Conservation (phyloP, 2,329 filamentous ascomycete genomes). For the Fusarium xylarioides region DNA sequence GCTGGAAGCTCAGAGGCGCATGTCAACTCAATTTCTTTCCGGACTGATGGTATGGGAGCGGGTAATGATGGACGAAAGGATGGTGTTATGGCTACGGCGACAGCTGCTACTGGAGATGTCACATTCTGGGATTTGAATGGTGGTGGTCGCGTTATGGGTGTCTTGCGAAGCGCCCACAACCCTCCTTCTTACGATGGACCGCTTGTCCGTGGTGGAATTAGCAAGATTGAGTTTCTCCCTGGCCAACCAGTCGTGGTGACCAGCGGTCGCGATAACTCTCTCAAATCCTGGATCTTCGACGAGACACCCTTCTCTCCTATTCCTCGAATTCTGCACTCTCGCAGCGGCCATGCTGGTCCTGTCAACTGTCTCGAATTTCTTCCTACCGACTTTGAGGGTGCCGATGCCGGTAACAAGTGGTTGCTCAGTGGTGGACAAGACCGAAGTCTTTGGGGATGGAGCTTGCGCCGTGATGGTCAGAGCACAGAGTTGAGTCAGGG, state of each 20-base stretch:
- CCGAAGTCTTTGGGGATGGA: constrained; percentile 95
- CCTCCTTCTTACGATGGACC: constrained; percentile 67
- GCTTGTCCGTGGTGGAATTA: constrained; percentile 78
- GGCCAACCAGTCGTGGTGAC: constrained; percentile 92
- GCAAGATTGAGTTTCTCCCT: constrained; percentile 85
- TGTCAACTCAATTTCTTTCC: constrained; percentile 86
- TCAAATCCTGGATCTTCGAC: constrained; percentile 97
- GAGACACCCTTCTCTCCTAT: constrained; percentile 88
- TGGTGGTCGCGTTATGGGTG: constrained; percentile 85
- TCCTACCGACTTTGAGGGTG: constrained; percentile 87
- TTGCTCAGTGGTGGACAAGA: constrained; percentile 89
- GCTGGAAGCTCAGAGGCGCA: constrained; percentile 71
- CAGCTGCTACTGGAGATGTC: constrained; percentile 81
- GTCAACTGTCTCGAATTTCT: constrained; percentile 86
- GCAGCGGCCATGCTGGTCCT: constrained; percentile 88
- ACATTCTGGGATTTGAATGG: constrained; percentile 96
- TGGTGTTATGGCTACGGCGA: constrained; percentile 94
- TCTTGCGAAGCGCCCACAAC: constrained; percentile 88
- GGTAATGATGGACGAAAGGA: constrained; percentile 85
- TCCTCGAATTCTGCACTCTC: constrained; percentile 83
- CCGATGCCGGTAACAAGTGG: constrained; percentile 92
- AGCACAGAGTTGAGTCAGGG: constrained; percentile 94
- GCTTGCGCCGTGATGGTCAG: constrained; percentile 91
- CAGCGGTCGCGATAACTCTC: constrained; percentile 89
- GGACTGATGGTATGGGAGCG: constrained; percentile 87